phyloP scores from a whole-genome alignment of 768 basidiomycete genomes.

The Tulasnella sp. region DNA sequence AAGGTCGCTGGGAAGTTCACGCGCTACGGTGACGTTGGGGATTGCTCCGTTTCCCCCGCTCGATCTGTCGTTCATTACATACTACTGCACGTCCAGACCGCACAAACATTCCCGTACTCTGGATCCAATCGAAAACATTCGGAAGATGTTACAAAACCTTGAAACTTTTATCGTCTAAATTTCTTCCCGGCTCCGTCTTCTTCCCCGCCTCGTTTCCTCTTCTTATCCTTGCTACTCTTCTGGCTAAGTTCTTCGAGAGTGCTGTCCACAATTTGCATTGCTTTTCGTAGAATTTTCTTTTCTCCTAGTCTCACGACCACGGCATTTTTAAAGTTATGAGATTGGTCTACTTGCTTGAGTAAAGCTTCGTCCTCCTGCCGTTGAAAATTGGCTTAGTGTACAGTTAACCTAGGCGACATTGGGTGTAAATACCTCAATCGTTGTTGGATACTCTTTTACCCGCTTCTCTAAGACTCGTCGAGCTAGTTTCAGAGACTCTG shows the following conservation, averaged over 20 bases:
- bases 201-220: not conserved
- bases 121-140: not conserved
- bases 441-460: constrained; percentile 44
- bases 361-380: constrained; percentile 15
- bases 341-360: constrained; percentile 18
- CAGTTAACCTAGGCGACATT: not conserved
- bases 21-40: not conserved
- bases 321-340: constrained; percentile 46
- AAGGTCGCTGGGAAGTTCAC: not conserved
- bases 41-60: not conserved
- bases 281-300: constrained; percentile 47
- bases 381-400: constrained; percentile 4
- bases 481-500: constrained; percentile 35
- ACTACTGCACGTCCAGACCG: not conserved
- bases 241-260: not conserved
- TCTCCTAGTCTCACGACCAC: constrained; percentile 68
- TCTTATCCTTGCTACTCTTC: not conserved
- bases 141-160: not conserved
- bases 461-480: constrained; percentile 40
- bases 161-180: not conserved
- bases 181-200: constrained; percentile 1
- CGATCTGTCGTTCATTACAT: not conserved
- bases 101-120: not conserved
- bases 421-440: constrained; percentile 38
- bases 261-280: constrained; percentile 17